Base-by-base conservation (phyloP, 306 rosid species). In the Acacia confusa region DNA sequence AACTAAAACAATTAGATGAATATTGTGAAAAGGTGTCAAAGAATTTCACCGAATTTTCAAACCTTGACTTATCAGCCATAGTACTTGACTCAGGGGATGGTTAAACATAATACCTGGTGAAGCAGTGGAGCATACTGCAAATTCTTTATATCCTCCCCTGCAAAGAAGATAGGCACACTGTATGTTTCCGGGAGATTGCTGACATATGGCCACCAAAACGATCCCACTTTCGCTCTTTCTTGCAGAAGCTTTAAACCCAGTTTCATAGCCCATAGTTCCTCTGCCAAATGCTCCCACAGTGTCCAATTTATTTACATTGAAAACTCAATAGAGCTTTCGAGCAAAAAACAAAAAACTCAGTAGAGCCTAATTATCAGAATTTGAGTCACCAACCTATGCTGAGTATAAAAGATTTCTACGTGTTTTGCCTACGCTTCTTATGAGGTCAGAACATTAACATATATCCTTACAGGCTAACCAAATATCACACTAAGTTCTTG, bases 71-170 rank as follows among this genome's bases (percentile, higher is more conserved):
- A 53, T 74, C 77, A 19, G 55, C 76, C 43, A 52, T 52, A 28
- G 6, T 30, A 50, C 19, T 19, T 30, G 78, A 60, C 48, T 50
- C 20, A 73, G 44, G 30, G 25, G 52, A 50, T 38, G 77, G 25
- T 73, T 32, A 70, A 19, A 34, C 22, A 70, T 17, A 44, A 48
- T 84, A 95, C 99, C 99, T 93, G 99, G 68, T 92, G 88, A 82
- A 95, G 97, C 84, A 95, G 84, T 80, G 99, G 99, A 85, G 99
- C 98, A 82, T 95, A 95, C 72, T 95, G 99, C 94, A 95, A 89
- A 79, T 87, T 95, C 90, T 90, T 92, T 53, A 93, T 90, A 74
- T 93, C 97, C 64, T 93, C 97, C 16, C 98, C 94, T 2, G 88
- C 87, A 75, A 92, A 93, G 88, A 95, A 95, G 81, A 95, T 93